A percentile compares a stretch with the other conserved stretches of the same genome.
phyloP scores from a whole-genome alignment of 805 yeast species.

The Metschnikowia lochheadii region DNA sequence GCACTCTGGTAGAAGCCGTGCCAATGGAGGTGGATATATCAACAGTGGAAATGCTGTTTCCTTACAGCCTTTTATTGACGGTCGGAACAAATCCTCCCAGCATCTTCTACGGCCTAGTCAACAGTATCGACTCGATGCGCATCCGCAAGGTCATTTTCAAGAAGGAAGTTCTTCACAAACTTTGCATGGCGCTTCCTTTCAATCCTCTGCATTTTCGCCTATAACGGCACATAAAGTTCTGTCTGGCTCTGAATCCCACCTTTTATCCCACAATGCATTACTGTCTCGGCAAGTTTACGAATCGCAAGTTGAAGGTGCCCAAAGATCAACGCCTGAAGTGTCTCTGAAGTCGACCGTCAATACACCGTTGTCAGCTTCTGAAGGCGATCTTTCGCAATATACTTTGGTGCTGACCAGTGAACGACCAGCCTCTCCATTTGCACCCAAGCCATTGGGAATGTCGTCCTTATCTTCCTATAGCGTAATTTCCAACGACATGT shows the following conservation, averaged over 20 bases:
- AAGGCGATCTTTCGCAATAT: background rate
- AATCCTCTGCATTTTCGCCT: background rate
- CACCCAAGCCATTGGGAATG: background rate
- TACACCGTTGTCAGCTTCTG: background rate
- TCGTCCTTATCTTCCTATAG: background rate
- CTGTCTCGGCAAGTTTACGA: background rate
- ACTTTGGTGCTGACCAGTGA: background rate
- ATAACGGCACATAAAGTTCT: background rate
- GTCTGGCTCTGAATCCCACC: background rate
- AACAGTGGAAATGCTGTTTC: background rate
- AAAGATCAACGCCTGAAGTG: background rate
- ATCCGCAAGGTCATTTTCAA: background rate
- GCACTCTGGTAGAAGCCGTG: constrained; percentile 1
- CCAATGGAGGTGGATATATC: background rate
- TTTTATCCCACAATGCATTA: background rate
- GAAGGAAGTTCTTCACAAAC: background rate
- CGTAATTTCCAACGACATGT: background rate
- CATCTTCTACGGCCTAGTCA: background rate
- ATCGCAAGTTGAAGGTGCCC: background rate
- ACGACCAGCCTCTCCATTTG: background rate
- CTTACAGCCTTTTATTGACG: background rate
- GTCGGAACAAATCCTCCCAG: background rate
- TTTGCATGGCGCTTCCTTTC: background rate
- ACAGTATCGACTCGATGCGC: background rate
- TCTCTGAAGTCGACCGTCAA: background rate